Conservation (phyloP, 306 rosid genomes). For the Cucumis hystrix region DNA sequence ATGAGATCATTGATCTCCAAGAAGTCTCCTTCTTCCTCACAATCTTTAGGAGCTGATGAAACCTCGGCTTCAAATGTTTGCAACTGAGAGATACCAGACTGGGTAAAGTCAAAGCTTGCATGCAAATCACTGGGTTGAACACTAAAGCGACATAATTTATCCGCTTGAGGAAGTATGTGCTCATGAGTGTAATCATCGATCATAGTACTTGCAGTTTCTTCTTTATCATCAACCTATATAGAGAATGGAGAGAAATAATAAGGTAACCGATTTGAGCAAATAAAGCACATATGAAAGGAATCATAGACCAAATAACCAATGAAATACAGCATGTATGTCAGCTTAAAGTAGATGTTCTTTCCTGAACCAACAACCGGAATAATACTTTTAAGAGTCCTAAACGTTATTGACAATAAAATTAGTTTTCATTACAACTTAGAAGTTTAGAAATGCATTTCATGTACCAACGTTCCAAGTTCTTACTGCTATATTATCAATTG, state of each 20-base stretch:
- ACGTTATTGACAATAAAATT: background rate
- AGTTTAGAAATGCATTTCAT: background rate
- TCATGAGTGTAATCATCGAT: constrained; percentile 26
- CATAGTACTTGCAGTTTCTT: constrained; percentile 37
- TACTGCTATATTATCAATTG: background rate
- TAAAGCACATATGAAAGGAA: background rate
- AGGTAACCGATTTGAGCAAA: background rate
- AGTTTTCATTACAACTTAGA: background rate
- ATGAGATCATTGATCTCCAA: constrained; percentile 79
- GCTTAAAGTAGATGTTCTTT: background rate
- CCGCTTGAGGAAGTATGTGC: constrained; percentile 14
- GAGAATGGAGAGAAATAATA: constrained; percentile 2
- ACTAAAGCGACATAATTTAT: background rate
- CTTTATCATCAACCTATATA: constrained; percentile 37
- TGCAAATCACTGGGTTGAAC: constrained; percentile 29
- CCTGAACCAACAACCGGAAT: background rate
- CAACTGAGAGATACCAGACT: constrained; percentile 22
- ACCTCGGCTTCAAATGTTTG: constrained; percentile 26
- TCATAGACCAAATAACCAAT: background rate
- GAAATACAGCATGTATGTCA: background rate
- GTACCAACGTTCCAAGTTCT: background rate
- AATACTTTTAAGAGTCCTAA: background rate
- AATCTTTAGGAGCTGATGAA: constrained; percentile 27
- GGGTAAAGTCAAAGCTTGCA: constrained; percentile 25
- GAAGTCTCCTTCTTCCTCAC: constrained; percentile 46